Base-by-base conservation (phyloP, 306 rosid genomes). In the Urtica urens region DNA sequence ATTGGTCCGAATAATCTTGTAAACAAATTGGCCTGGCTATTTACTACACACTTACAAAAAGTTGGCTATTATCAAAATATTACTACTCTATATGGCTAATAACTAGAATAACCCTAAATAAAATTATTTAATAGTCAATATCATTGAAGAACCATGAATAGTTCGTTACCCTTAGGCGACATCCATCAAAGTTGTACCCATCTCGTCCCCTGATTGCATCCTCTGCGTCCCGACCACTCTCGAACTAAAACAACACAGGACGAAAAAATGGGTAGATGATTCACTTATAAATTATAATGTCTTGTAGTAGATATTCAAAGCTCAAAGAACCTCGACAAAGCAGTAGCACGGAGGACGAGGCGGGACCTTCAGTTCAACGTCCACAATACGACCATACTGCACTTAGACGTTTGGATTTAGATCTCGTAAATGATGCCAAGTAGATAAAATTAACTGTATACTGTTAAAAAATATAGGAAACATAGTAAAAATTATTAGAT, bases 341-440 rank as follows among this genome's bases (percentile, higher is more conserved):
- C 86, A 85, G 59, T 79, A 92, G 65, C 96, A 79, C 2, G 99
- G 99, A 55, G 99, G 99, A 40, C 93, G 94, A 1, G 96, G 96
- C 3, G 99, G 99, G 61, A 92, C 53, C 83, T 92, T 92, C 76
- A 92, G 61, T 62, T 92, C 99, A 51, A 92, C 69, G 61, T 92
- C 99, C 72, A 92, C 56, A 25, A 92, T 75, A 17, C 94, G 99
- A 39, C 99, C 99, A 82, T 92, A 92, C 99, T 92, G 87, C 59
- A 72, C 48, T 35, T 9, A 13, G 9, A 5, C 26, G n/a, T n/a
- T n/a, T n/a, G n/a, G n/a, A n/a, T n/a, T n/a, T n/a, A n/a, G n/a
- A n/a, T n/a, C n/a, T n/a, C n/a, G n/a, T n/a, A n/a, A n/a, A n/a
- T n/a, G n/a, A n/a, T n/a, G n/a, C n/a, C n/a, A n/a, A n/a, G n/a